Base-by-base conservation (phyloP, 192 early-diverging fungal species). In the Podila verticillata region DNA sequence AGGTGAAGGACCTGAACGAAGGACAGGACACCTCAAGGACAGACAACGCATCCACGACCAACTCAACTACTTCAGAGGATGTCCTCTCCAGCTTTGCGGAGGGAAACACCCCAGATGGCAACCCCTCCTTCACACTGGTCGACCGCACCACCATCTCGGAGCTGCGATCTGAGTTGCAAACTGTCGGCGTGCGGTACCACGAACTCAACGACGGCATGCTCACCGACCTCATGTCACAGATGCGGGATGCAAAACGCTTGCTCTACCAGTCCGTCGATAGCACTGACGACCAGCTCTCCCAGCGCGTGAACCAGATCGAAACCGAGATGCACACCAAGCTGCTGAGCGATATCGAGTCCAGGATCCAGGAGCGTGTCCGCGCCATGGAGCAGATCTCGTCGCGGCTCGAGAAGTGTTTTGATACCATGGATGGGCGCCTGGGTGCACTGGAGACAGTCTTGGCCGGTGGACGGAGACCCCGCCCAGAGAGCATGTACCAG, bases 281-380 rank as follows among this genome's bases (percentile, higher is more conserved):
- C n/a, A 44, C 63, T 8, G 72, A 66, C n/a, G 19, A 54, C 17
- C 48, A n/a, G n/a, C n/a, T 66, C 0, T 60, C 60, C 6, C 31
- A 28, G 34, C n/a, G 66, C 5, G 66, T 63, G 0, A 39, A 75
- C 34, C 48, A 29, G 64, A 68, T 65, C 19, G 74, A 75, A 22
- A 51, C 67, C 3, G 74, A 75, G 67, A 57, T 65, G 47, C 74
- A 75, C 20, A 62, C 67, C 5, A 58, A 61, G 22, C 22, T 75
- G 22, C 36, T 75, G 56, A 51, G 26, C 4, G 74, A 70, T 26
- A 75, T 75, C 26, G 74, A 75, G 31, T 58, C 29, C 8, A 31
- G 74, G 28, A 75, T 75, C 48, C 74, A 75, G 35, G 74, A 75
- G 15, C 66, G 74, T 26, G 74, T 75, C 17, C 19, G 48, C 28